Base-by-base conservation (phyloP, 108 stramenopile species). In the Cylindrotheca fusiformis region DNA sequence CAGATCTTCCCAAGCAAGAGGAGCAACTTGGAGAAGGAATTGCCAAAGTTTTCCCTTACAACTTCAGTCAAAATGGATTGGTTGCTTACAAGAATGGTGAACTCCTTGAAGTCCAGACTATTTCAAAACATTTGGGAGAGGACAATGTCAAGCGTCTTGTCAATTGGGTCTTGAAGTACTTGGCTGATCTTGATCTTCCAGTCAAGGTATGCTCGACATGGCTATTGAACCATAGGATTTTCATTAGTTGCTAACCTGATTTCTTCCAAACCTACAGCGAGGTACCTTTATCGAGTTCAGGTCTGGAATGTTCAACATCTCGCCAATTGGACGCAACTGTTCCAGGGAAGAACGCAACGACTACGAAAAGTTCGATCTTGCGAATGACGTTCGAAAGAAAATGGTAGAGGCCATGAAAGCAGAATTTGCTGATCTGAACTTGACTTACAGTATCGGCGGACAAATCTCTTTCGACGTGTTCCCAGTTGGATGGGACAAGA, bases 211-310 rank as follows among this genome's bases (percentile, higher is more conserved):
- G 84, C 31, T 36, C 25, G 14, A 41, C 10, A 10, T n/a, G n/a
- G n/a, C n/a, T n/a, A n/a, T n/a, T n/a, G n/a, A n/a, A n/a, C n/a
- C n/a, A n/a, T n/a, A n/a, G n/a, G n/a, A n/a, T n/a, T n/a, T n/a
- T n/a, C n/a, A n/a, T n/a, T n/a, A n/a, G n/a, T n/a, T n/a, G n/a
- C n/a, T n/a, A n/a, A n/a, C n/a, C n/a, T n/a, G n/a, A n/a, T n/a
- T n/a, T n/a, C n/a, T n/a, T n/a, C n/a, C n/a, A n/a, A n/a, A n/a
- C n/a, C n/a, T n/a, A n/a, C 67, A 90, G 91, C 79, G 96, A 58
- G 99, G 99, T 32, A 99, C 99, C 1, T 99, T 99, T 72, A 90
- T 99, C 60, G 99, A 99, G 82, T 99, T 96, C 82, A 88, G 99
- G 49, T 85, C 87, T 25, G 98, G 99, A 6, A 99, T 99, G 99